Base-by-base conservation (phyloP, 2,329 filamentous ascomycete genomes). In the Leptographium wingfieldii region DNA sequence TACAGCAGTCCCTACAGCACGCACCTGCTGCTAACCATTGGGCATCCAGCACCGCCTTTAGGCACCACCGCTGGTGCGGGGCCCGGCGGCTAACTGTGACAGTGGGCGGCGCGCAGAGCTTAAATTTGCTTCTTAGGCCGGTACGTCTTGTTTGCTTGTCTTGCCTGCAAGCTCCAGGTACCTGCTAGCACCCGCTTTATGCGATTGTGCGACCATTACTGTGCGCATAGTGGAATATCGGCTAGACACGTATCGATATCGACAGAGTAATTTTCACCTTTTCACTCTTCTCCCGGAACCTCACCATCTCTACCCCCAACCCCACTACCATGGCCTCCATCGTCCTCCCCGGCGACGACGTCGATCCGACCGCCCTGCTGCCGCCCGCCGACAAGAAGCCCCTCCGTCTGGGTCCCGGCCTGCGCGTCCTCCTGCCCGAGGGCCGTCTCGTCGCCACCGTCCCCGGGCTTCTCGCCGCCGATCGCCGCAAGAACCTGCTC, bases 391-490 rank as follows among this genome's bases (percentile, higher is more conserved):
- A 95, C 46, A 89, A 80, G 55, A 89, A 85, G 66, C 83, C 90
- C 48, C 77, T 96, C 64, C 89, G 88, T 60, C 80, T 96, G 31
- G 92, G 92, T 33, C 88, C 90, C 19, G 92, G 92, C 59, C 79
- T 96, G 60, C 87, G 87, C 63, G 85, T 95, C 71, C 84, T 90
- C 62, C 84, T 90, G 62, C 88, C 89, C 52, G 87, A 88, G n/a
- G 82, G 81, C 65, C 84, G 83, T 48, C 84, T 94, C 66, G 78
- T 85, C 64, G 78, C 87, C 64, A 85, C 85, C 59, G 79, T 88
- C 64, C 81, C 83, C 59, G 85, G 85, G 66, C 80, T 84, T 67
- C 78, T 92, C 60, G 78, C 83, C 62, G 81, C 81, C 62, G 86
- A 92, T 71, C 75, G 73, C 66, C 79, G 79, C 72, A 94, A 92